phyloP scores from a whole-genome alignment of 139 green algal species.

The Micractinium sp. region DNA sequence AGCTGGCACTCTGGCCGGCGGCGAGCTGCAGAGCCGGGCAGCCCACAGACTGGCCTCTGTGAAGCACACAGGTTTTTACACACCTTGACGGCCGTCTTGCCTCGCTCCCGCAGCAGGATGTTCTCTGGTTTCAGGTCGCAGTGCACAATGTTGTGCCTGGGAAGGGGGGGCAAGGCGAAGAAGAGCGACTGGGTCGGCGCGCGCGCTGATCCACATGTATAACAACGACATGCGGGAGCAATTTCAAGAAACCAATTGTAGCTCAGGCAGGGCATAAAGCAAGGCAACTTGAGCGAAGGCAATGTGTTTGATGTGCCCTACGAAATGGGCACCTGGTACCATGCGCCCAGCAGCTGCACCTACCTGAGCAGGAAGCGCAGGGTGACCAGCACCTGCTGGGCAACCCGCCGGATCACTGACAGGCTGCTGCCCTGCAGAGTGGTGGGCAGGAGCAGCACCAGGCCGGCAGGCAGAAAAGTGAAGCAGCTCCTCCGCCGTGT shows the following conservation, averaged over 20 bases:
- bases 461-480: slow-evolving; percentile 66
- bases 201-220: too few species aligned
- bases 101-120: slow-evolving; percentile 76
- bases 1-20: not conserved
- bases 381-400: slow-evolving; percentile 85
- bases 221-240: slow-evolving; percentile 23
- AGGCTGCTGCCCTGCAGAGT: slow-evolving; percentile 63
- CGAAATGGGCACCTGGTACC: not conserved
- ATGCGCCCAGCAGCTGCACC: not conserved
- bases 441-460: slow-evolving; percentile 42
- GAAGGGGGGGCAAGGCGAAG: not conserved
- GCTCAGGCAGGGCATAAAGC: slow-evolving; percentile 36
- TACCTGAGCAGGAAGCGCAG: slow-evolving; percentile 75
- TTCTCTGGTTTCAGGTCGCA: slow-evolving; percentile 99
- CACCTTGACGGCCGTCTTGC: slow-evolving; percentile 77
- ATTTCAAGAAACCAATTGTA: slow-evolving; percentile 81
- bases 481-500: too few species aligned
- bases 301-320: too few species aligned
- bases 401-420: slow-evolving; percentile 64
- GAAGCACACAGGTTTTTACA: too few species aligned
- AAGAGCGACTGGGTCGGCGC: not conserved
- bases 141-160: slow-evolving; percentile 92
- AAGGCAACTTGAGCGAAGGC: not conserved
- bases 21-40: too few species aligned
- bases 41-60: too few species aligned